Evolutionary conservation across 164 flowering plant species (phyloP).

Genomic region (Nymphaea thermarum): DNA sequence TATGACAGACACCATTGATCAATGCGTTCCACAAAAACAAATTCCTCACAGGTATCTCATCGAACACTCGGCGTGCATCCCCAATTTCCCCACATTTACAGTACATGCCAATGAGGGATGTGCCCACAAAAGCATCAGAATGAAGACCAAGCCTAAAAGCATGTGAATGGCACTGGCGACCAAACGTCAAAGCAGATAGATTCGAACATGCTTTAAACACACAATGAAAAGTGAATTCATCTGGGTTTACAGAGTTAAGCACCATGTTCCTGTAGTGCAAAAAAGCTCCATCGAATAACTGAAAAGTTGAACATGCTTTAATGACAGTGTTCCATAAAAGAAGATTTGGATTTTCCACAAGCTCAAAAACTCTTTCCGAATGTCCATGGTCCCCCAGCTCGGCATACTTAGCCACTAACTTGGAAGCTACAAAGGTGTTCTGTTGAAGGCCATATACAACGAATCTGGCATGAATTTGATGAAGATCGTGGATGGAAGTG

Average conservation of each 20-base stretch:
- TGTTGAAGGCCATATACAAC: conserved; percentile 44
- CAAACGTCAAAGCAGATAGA: conserved; percentile 14
- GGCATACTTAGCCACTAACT: conserved; percentile 30
- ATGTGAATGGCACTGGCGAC: conserved; percentile 25
- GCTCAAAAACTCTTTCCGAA: conserved; percentile 18
- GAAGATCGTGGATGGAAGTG: conserved; percentile 23
- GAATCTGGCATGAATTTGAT: conserved; percentile 44
- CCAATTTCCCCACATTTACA: conserved; percentile 5
- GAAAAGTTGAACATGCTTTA: conserved; percentile 15
- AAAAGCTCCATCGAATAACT: conserved; percentile 21
- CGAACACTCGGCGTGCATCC: conserved; percentile 8
- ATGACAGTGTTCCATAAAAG: conserved; percentile 19
- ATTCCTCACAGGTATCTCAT: conserved; percentile 8
- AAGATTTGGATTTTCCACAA: conserved; percentile 15
- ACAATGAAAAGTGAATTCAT: conserved; percentile 29
- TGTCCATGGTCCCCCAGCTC: conserved; percentile 22
- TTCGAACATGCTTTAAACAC: conserved; percentile 27
- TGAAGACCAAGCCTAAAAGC: conserved; percentile 35
- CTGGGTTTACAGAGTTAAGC: conserved; percentile 25
- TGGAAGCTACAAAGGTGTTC: conserved; percentile 27
- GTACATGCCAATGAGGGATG: conserved; percentile 21
- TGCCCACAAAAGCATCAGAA: conserved; percentile 17
- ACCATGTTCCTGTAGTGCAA: conserved; percentile 26
- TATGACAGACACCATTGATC: conserved; percentile 4
- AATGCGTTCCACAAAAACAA: conserved; percentile 5